Evolutionary conservation across 208 protist species (phyloP), one percentile per base, ranked within the genome.

Genomic region (Wallacemonas sp.): DNA sequence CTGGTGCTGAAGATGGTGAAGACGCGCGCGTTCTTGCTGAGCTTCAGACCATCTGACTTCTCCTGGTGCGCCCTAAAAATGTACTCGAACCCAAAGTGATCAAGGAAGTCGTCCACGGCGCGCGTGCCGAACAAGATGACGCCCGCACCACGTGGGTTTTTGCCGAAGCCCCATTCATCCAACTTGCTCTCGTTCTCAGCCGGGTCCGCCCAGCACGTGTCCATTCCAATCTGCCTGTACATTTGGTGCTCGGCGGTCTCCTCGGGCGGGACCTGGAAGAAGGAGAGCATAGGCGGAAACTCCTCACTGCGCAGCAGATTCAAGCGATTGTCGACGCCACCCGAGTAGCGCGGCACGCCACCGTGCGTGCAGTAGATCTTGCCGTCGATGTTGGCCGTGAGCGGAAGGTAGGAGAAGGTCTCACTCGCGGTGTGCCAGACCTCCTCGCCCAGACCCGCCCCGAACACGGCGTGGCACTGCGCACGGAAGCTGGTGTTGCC

Each of bases 331-430:
- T 97, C 93, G 46, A 87, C 81, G 34, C 88, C 87, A 32, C 89
- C 89, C 61, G 76, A 41, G 79, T 90, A 96, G 23, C 91, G 78
- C 47, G 95, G 95, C 44, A 98, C 91, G 48, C 95, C 95, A 39
- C 92, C 95, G 74, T 98, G 95, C n/a, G 85, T 89, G 81, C 95
- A 98, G 81, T 94, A 98, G 47, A 98, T 97, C 61, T 83, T 84
- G 14, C 74, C 57, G 70, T 98, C 95, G 68, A 98, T 96, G 73
- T 91, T 95, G 24, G 94, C 93, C 19, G 87, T 92, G 33, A 98
- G 80, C 12, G 94, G 94, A 16, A 98, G 78, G 57, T 85, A 83
- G 11, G 87, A 61, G 67, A 98, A 98, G 48, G 78, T 77, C 11
- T 80, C 66, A 60, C 92, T 97, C 23, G 88, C 88, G n/a, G 75